Conservation (phyloP, 768 basidiomycete genomes). For the Favolaschia claudopus region DNA sequence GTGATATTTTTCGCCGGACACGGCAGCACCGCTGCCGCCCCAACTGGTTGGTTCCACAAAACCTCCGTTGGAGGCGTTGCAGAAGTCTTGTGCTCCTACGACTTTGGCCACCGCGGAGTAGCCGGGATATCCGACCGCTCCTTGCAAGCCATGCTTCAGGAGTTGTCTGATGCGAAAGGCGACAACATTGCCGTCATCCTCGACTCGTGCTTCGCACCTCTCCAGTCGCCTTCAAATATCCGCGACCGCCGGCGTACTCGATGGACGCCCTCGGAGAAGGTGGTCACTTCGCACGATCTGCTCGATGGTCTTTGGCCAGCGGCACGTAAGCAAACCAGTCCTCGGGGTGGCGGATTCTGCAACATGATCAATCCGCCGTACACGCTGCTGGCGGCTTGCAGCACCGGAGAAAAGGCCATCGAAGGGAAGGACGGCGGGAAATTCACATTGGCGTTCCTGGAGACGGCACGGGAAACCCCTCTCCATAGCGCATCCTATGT, state of each 20-base stretch:
- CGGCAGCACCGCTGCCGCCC: constrained; percentile 65
- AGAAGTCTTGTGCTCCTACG: constrained; percentile 71
- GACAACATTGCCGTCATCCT: constrained; percentile 75
- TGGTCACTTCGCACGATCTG: constrained; percentile 59
- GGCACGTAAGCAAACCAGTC: constrained; percentile 46
- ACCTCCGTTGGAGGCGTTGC: constrained; percentile 46
- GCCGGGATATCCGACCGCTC: constrained; percentile 76
- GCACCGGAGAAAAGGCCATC: constrained; percentile 58
- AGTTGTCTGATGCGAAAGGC: constrained; percentile 64
- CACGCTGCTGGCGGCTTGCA: constrained; percentile 64
- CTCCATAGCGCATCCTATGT: constrained; percentile 62
- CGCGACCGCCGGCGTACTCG: constrained; percentile 58
- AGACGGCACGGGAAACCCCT: constrained; percentile 50
- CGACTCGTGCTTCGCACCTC: constrained; percentile 67
- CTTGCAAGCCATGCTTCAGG: constrained; percentile 64
- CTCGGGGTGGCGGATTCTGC: constrained; percentile 53
- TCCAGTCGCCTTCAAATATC: constrained; percentile 44
- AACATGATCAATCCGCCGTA: constrained; percentile 51
- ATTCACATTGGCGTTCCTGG: constrained; percentile 65
- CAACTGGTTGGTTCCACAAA: constrained; percentile 64
- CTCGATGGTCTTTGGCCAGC: constrained; percentile 62
- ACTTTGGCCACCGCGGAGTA: constrained; percentile 62
- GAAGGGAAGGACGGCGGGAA: constrained; percentile 71
- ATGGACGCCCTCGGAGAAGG: constrained; percentile 66
- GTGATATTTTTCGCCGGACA: constrained; percentile 80